Evolutionary conservation across 2,329 filamentous ascomycete genomes (phyloP).

Genomic region (Whalleya microplaca): DNA sequence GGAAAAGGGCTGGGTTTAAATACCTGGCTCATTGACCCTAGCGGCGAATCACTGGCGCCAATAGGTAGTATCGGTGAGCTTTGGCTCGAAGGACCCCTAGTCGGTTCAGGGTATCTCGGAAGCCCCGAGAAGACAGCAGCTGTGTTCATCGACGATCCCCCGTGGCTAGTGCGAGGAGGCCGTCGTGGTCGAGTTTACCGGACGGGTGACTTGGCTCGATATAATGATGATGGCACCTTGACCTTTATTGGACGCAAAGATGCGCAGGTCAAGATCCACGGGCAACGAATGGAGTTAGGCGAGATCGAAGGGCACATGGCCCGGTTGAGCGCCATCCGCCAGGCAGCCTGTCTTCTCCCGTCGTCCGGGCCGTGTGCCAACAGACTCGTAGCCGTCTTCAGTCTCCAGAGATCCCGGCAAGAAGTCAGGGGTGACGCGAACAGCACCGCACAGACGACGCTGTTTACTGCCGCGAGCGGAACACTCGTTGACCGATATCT

Average conservation of each 20-base stretch:
- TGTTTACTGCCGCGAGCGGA: too few species aligned
- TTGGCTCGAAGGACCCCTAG: constrained; percentile 33
- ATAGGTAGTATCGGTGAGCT: constrained; percentile 28
- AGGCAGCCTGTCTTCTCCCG: too few species aligned
- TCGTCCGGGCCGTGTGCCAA: too few species aligned
- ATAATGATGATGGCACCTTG: constrained; percentile 40
- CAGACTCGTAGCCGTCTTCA: too few species aligned
- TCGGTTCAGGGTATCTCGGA: constrained; percentile 46
- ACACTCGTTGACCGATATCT: too few species aligned
- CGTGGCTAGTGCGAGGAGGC: constrained; percentile 30
- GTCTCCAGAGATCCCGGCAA: too few species aligned
- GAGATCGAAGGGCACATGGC: constrained; percentile 8
- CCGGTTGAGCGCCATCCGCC: too few species aligned
- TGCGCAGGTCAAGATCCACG: constrained; percentile 26
- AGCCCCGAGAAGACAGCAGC: constrained; percentile 43
- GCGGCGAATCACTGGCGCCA: constrained; percentile 15
- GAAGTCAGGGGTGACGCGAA: too few species aligned
- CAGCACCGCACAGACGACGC: too few species aligned
- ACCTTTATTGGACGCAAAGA: constrained; percentile 30
- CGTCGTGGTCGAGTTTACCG: constrained; percentile 35
- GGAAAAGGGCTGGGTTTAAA: constrained; percentile 1
- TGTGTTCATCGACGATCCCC: constrained; percentile 42
- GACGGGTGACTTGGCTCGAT: constrained; percentile 42
- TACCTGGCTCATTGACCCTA: constrained; percentile 16
- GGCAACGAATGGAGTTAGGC: constrained; percentile 18